These are phyloP conservation scores for Nigrospora oryzae DNA, from an alignment of 2,329 filamentous ascomycete genomes.

Conservation along the genomic window DNA sequence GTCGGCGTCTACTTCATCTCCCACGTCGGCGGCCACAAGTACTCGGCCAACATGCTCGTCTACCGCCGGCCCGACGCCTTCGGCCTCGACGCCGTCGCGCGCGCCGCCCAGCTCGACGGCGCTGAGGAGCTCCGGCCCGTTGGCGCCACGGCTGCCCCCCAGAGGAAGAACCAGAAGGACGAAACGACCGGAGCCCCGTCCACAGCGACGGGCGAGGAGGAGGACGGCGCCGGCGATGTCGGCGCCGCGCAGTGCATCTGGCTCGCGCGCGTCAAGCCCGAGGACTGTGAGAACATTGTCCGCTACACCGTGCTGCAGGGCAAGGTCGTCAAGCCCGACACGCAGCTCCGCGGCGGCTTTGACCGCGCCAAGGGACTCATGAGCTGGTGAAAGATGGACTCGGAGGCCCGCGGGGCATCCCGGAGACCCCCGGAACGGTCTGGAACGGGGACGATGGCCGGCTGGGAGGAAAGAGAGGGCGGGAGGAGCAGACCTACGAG, in stretches of 20 bases:
- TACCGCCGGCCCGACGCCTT: constrained; percentile 62
- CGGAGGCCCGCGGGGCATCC: too few species aligned
- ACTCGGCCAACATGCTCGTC: constrained; percentile 87
- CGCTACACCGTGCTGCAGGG: constrained; percentile 85
- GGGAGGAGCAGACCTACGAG: too few species aligned
- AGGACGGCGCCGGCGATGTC: constrained; percentile 23
- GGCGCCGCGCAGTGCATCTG: constrained; percentile 86
- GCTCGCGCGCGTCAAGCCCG: constrained; percentile 75
- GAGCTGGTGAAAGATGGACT: constrained; percentile 61
- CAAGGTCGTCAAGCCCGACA: constrained; percentile 84
- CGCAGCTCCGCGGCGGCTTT: constrained; percentile 83
- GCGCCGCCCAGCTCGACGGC: constrained; percentile 22
- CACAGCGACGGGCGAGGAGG: too few species aligned
- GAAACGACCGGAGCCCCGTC: too few species aligned
- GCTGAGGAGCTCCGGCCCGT: constrained; percentile 29
- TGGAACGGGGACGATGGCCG: too few species aligned
- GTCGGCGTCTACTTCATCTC: constrained; percentile 95
- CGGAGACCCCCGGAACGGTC: too few species aligned
- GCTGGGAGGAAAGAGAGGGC: too few species aligned
- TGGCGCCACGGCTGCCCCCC: constrained; percentile 4
- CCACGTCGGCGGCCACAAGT: constrained; percentile 95
- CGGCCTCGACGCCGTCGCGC: constrained; percentile 37
- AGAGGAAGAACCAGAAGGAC: constrained; percentile 14
- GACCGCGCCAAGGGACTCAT: constrained; percentile 71
- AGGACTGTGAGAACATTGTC: constrained; percentile 90